Percentiles rank a stretch among this genome's conserved stretches.
Evolutionary conservation across 2,329 filamentous ascomycete species (phyloP).

Genomic region (Penicillium crustosum): DNA sequence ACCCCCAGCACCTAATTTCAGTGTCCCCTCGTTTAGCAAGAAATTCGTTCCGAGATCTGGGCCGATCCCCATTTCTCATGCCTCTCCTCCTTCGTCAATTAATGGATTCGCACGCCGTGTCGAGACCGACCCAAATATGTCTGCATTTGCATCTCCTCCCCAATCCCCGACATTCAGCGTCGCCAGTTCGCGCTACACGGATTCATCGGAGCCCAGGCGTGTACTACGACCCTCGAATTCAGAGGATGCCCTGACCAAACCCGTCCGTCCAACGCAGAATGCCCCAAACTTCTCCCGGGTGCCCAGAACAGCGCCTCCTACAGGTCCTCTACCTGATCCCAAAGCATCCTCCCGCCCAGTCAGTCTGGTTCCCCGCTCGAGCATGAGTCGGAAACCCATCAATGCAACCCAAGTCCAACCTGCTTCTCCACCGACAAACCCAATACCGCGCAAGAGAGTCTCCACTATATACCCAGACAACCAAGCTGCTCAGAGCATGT

Average conservation of each 20-base stretch:
- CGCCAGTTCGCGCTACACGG: conserved; percentile 24
- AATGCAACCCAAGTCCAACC: conserved; percentile 8
- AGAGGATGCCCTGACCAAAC: conserved; percentile 29
- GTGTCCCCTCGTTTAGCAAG: conserved; percentile 43
- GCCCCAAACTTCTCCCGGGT: conserved; percentile 19
- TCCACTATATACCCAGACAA: conserved; percentile 14
- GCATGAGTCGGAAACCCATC: conserved; percentile 13
- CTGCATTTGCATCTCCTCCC: conserved; percentile 32
- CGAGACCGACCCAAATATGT: conserved; percentile 21
- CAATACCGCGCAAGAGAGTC: conserved; percentile 16
- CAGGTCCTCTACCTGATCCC: conserved; percentile 15
- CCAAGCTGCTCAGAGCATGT: conserved; percentile 18
- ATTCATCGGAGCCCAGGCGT: conserved; percentile 25
- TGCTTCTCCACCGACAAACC: conserved; percentile 8
- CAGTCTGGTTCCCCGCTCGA: conserved; percentile 22
- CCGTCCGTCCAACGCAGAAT: conserved; percentile 15
- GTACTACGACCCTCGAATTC: conserved; percentile 31
- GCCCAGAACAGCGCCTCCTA: conserved; percentile 9
- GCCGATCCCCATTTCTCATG: conserved; percentile 12
- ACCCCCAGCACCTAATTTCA: conserved; percentile 43
- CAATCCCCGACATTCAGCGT: conserved; percentile 34
- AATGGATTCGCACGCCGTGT: conserved; percentile 14
- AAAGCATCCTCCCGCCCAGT: conserved; percentile 21
- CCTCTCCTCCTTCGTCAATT: conserved; percentile 18
- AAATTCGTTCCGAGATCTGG: conserved; percentile 32